Evolutionary conservation across 164 flowering plant genomes (phyloP).

Genomic region (Piper betle): DNA sequence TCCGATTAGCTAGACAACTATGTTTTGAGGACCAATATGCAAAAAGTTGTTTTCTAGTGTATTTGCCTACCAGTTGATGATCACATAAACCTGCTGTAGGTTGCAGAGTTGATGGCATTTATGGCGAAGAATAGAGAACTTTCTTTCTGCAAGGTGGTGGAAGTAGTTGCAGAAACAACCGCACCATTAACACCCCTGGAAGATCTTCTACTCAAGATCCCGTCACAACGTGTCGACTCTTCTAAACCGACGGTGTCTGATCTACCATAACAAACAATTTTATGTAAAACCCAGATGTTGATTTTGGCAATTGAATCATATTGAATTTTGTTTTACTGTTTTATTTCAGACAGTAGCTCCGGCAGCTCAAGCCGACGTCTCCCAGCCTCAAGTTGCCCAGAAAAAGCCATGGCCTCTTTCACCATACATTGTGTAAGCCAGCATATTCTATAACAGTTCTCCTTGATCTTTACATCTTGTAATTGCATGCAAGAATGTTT

Average conservation of each 20-base stretch:
- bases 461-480: not conserved
- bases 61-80: not conserved
- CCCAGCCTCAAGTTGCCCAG: constrained; percentile 19
- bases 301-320: too few relatives aligned
- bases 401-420: constrained; percentile 34
- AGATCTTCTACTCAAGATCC: constrained; percentile 66
- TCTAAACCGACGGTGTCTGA: constrained; percentile 30
- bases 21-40: not conserved
- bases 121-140: constrained; percentile 69
- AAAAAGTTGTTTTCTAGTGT: too few relatives aligned
- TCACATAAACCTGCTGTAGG: constrained; percentile 25
- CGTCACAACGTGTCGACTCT: constrained; percentile 38
- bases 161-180: constrained; percentile 92
- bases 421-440: constrained; percentile 52
- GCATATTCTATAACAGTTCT: too few relatives aligned
- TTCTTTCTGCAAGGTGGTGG: constrained; percentile 85
- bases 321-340: too few relatives aligned
- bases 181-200: constrained; percentile 76
- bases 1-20: too few relatives aligned
- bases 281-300: not conserved
- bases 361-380: constrained; percentile 15
- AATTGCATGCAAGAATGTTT: not conserved
- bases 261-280: not conserved
- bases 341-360: too few relatives aligned
- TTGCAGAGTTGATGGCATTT: constrained; percentile 84